Percentiles rank a stretch among this genome's conserved stretches.
phyloP scores from a whole-genome alignment of 208 protist genomes.

The Acanthamoeba triangularis region DNA sequence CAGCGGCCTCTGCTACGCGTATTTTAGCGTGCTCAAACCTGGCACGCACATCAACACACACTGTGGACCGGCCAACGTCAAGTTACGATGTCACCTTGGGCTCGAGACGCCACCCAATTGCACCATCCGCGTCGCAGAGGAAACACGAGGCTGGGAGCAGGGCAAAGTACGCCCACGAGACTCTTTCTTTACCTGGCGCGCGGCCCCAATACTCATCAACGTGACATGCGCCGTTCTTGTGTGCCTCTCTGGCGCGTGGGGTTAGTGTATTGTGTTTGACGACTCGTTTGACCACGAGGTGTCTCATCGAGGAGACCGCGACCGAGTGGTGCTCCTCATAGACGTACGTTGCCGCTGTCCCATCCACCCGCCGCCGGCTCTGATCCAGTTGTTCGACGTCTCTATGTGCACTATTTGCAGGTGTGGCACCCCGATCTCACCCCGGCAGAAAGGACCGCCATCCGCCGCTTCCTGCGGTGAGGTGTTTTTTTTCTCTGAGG shows the following conservation, averaged over 20 bases:
- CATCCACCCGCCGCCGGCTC: no score
- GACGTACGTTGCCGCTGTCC: no score
- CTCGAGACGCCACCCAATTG: slow-evolving; percentile 48
- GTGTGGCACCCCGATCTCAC: slow-evolving; percentile 76
- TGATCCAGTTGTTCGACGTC: not conserved
- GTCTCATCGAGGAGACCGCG: not conserved
- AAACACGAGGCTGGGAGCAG: slow-evolving; percentile 61
- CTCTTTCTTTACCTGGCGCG: not conserved
- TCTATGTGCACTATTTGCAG: not conserved
- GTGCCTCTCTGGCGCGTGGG: not conserved
- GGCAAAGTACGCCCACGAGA: not conserved
- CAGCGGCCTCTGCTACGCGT: slow-evolving; percentile 68
- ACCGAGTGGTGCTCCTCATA: slow-evolving; percentile 66
- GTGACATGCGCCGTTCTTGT: not conserved
- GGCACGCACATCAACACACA: slow-evolving; percentile 67
- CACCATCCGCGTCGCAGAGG: not conserved
- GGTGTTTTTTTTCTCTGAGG: no score
- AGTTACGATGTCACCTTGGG: slow-evolving; percentile 69
- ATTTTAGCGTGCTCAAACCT: slow-evolving; percentile 70
- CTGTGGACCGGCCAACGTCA: slow-evolving; percentile 76
- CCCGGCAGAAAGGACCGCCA: not conserved
- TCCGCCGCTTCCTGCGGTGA: slow-evolving; percentile 31
- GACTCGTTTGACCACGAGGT: slow-evolving; percentile 74
- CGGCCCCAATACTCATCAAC: not conserved
- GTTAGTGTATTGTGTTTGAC: slow-evolving; percentile 28